Base-by-base conservation (phyloP, 176 grass and related monocot genomes). In the Bromus sterilis region DNA sequence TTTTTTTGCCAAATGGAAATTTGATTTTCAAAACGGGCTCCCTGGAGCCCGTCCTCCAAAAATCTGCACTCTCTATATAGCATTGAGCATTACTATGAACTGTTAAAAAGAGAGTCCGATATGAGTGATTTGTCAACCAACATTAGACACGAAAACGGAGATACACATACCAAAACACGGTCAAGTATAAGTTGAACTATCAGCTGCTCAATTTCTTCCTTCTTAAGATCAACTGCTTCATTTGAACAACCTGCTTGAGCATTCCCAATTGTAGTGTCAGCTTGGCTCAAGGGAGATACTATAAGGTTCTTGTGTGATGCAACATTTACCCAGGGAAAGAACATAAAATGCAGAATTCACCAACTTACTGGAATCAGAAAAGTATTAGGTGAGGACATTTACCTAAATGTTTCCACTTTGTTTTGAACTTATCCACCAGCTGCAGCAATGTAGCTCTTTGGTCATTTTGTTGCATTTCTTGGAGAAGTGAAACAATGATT, bases 401-500 rank as follows among this genome's bases (percentile, higher is more conserved):
- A 94, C 95, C 95, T 83, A 76, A 76, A 66, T 48, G 64, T 77
- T 87, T 97, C 66, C 89, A 88, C 57, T 94, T 97, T 76, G 65
- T 59, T 66, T 89, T 94, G 79, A 92, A 92, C 74, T 87, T 98
- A 49, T 98, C 92, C 31, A 98, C 37, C 41, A 98, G 66, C 83
- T 98, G 92, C 66, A 98, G 75, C 67, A 98, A 77, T 60, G 95
- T 98, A 65, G 95, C 90, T 78, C 90, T 91, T 87, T 98, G 95
- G 62, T 94, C 88, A 87, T 86, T 94, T 61, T 85, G 78, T 93
- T 86, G 82, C 62, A 89, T 51, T 35, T 89, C 82, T 21, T 80
- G 87, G 37, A 89, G 61, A 76, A 89, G 70, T 34, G 87, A 94
- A 49, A 94, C 65, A 30, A 93, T 55, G 46, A 94, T 37, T 83